Conservation (phyloP, 257 asterid genomes). For the Jacaranda copaia region DNA sequence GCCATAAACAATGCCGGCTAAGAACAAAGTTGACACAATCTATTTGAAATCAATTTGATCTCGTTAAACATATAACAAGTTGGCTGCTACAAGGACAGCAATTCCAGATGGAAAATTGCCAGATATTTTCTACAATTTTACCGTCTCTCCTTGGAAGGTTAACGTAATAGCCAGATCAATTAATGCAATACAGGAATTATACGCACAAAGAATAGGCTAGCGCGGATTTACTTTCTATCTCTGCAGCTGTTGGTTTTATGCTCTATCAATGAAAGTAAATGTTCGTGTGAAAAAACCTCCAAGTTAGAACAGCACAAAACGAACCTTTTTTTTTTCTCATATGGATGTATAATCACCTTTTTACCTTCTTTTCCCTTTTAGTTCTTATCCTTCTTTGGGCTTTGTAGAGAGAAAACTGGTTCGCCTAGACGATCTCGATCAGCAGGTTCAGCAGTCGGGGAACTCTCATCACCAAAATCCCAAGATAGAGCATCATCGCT, state of each 20-base stretch:
- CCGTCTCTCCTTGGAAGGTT: slow-evolving; percentile 10
- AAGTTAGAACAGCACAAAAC: background rate
- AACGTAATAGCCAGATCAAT: background rate
- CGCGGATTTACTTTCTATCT: slow-evolving; percentile 3
- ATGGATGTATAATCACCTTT: background rate
- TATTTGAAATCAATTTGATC: background rate
- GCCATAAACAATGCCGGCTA: no score
- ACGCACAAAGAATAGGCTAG: slow-evolving; percentile 26
- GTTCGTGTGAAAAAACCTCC: background rate
- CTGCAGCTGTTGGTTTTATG: no score
- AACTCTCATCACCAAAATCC: slow-evolving; percentile 7
- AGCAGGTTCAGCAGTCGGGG: slow-evolving; percentile 12
- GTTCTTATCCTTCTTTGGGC: slow-evolving; percentile 33
- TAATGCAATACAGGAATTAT: slow-evolving; percentile 27
- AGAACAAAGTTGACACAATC: no score
- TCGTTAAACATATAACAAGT: no score
- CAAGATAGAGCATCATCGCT: background rate
- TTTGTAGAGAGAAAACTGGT: slow-evolving; percentile 51
- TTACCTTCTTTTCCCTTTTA: background rate
- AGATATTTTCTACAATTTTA: slow-evolving; percentile 16
- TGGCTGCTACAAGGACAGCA: no score
- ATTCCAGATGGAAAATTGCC: background rate
- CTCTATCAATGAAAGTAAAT: background rate
- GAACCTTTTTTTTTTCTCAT: background rate
- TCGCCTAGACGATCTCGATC: slow-evolving; percentile 34